These are phyloP conservation scores for Cryomyces minteri DNA, from an alignment of 495 filamentous ascomycete genomes.

Conservation along the genomic window DNA sequence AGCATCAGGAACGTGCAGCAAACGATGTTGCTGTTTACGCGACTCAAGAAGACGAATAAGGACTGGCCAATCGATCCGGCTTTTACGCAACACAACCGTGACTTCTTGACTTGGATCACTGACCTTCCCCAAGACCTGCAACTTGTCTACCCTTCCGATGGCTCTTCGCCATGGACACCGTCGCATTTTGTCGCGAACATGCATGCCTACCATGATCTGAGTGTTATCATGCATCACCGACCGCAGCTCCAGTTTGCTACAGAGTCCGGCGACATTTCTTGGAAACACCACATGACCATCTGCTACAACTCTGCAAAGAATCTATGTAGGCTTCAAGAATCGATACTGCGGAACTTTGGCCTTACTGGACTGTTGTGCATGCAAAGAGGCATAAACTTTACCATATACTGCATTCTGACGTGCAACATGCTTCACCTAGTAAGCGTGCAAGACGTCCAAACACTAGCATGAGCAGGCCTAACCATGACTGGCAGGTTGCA, in stretches of 20 bases:
- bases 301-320: constrained; percentile 78
- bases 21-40: constrained; percentile 56
- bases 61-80: constrained; percentile 83
- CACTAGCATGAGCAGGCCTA: not conserved
- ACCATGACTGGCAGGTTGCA: constrained; percentile 42
- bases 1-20: constrained; percentile 62
- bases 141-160: constrained; percentile 59
- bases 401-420: constrained; percentile 79
- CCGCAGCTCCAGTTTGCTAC: constrained; percentile 61
- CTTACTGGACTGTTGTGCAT: constrained; percentile 75
- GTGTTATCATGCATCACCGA: constrained; percentile 72
- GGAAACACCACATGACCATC: constrained; percentile 75
- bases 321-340: constrained; percentile 83
- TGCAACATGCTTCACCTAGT: constrained; percentile 95
- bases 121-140: constrained; percentile 66
- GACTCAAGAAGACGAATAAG: constrained; percentile 57
- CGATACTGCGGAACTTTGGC: constrained; percentile 57
- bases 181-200: constrained; percentile 86
- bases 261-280: constrained; percentile 59
- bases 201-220: constrained; percentile 82
- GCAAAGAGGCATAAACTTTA: constrained; percentile 89
- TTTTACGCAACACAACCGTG: constrained; percentile 58
- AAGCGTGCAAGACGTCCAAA: constrained; percentile 17
- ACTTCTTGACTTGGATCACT: constrained; percentile 53
- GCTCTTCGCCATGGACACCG: constrained; percentile 66